Evolutionary conservation across 305 asterid genomes (phyloP).

Genomic region (Fraxinus sp.): DNA sequence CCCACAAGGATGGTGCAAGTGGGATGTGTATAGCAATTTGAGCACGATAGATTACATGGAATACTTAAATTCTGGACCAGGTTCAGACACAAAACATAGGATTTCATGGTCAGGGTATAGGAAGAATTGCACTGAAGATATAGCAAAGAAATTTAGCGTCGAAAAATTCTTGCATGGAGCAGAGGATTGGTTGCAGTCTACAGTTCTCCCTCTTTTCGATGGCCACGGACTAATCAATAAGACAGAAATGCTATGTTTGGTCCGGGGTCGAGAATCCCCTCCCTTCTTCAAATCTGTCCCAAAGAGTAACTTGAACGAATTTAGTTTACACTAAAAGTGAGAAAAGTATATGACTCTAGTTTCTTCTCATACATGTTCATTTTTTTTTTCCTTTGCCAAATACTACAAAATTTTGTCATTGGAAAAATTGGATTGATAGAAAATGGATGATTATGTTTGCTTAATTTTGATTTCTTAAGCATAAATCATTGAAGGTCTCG

Average conservation of each 20-base stretch:
- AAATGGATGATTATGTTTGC: not conserved
- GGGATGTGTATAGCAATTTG: slow-evolving; percentile 49
- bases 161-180: slow-evolving; percentile 55
- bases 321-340: not conserved
- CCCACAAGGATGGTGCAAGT: slow-evolving; percentile 60
- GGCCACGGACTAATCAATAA: not conserved
- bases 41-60: slow-evolving; percentile 62
- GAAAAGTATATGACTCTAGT: not conserved
- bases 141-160: slow-evolving; percentile 43
- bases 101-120: slow-evolving; percentile 55
- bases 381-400: not conserved
- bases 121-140: slow-evolving; percentile 47
- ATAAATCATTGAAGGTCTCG: not conserved
- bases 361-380: not conserved
- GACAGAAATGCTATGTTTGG: slow-evolving; percentile 3
- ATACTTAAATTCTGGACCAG: slow-evolving; percentile 63
- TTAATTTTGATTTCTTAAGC: not conserved
- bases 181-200: slow-evolving; percentile 56
- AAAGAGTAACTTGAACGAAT: not conserved
- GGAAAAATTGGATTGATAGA: not conserved
- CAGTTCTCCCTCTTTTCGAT: slow-evolving; percentile 43
- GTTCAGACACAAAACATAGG: slow-evolving; percentile 47
- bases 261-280: not conserved
- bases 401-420: not conserved
- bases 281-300: not conserved